Conservation (phyloP, 257 asterid species). For the Fraxinus anomala region DNA sequence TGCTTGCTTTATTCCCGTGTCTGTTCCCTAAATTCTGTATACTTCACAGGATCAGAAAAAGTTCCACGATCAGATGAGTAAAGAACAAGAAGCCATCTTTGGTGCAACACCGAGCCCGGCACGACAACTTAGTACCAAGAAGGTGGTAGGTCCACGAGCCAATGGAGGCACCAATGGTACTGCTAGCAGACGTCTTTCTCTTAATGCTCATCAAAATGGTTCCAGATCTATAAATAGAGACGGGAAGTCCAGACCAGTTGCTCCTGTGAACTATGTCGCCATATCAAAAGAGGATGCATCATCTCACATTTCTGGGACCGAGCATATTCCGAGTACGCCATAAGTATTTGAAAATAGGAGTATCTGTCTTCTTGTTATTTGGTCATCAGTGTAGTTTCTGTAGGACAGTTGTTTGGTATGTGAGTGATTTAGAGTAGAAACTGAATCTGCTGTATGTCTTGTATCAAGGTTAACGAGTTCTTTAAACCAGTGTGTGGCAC, state of each 20-base stretch:
- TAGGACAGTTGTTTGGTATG: conserved; percentile 18
- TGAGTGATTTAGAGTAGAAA: conserved; percentile 23
- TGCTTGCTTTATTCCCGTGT: neutral
- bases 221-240: conserved; percentile 55
- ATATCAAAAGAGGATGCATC: conserved; percentile 56
- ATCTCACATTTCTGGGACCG: conserved; percentile 40
- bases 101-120: conserved; percentile 74
- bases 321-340: conserved; percentile 44
- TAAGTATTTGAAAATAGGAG: conserved; percentile 19
- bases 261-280: conserved; percentile 66
- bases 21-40: neutral
- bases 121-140: conserved; percentile 50
- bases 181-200: conserved; percentile 54
- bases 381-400: conserved; percentile 7
- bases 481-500: neutral
- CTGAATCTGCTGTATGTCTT: conserved; percentile 12
- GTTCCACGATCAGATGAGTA: conserved; percentile 56
- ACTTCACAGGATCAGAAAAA: conserved; percentile 58
- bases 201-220: conserved; percentile 57
- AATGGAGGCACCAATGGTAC: conserved; percentile 49
- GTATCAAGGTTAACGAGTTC: conserved; percentile 5
- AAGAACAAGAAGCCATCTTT: conserved; percentile 53
- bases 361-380: conserved; percentile 14
- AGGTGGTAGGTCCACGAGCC: conserved; percentile 58
- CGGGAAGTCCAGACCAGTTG: conserved; percentile 55